phyloP scores from a whole-genome alignment of 2,329 filamentous ascomycete genomes.

The Diaporthe velutina region DNA sequence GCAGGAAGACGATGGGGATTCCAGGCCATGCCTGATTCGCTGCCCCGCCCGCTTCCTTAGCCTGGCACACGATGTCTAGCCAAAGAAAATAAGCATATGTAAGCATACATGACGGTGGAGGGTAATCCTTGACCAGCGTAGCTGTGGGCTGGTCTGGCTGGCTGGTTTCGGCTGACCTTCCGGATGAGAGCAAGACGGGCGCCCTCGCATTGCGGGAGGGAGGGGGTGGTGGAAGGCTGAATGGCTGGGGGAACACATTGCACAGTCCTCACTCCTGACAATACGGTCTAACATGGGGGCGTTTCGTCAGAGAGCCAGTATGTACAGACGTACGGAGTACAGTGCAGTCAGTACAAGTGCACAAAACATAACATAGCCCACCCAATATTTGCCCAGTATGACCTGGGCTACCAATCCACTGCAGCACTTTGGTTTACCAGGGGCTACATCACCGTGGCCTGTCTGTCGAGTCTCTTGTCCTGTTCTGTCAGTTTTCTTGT shows the following conservation, averaged over 20 bases:
- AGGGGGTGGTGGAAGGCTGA: conserved; percentile 33
- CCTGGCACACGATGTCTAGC: conserved; percentile 17
- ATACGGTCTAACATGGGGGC: conserved; percentile 2
- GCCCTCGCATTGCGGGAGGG: conserved; percentile 25
- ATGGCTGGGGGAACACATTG: background rate
- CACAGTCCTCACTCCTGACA: background rate
- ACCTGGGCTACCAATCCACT: no score
- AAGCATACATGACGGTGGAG: conserved; percentile 17
- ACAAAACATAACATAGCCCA: background rate
- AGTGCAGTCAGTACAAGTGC: background rate
- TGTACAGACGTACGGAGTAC: background rate
- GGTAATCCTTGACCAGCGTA: conserved; percentile 6
- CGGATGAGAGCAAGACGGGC: conserved; percentile 27
- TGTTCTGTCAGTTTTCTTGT: background rate
- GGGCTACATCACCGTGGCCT: conserved; percentile 13
- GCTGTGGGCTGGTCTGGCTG: conserved; percentile 5
- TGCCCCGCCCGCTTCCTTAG: background rate
- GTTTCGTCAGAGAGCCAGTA: conserved; percentile 5
- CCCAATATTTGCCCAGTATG: background rate
- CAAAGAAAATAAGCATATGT: conserved; percentile 22
- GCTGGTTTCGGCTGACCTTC: conserved; percentile 25
- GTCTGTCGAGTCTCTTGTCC: background rate
- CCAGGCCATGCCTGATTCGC: conserved; percentile 1
- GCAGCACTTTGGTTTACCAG: no score
- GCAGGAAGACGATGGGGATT: conserved; percentile 1